Conservation (phyloP, 2,329 filamentous ascomycete species). For the Acrodontium crateriforme region DNA sequence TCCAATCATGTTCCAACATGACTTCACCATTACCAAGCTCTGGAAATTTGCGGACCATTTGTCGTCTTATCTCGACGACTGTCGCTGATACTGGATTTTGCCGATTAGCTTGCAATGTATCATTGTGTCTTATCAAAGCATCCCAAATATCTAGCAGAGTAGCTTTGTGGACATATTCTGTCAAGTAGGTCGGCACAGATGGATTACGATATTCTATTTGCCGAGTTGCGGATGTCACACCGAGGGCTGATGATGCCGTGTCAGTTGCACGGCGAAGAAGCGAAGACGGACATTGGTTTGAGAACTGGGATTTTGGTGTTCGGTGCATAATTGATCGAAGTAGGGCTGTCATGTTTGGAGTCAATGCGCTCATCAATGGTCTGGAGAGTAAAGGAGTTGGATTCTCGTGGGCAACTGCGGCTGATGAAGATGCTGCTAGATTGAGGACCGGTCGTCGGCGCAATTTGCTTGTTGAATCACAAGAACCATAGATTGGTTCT, state of each 20-base stretch:
- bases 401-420: no score
- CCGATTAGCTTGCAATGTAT: constrained; percentile 7
- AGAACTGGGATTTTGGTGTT: no score
- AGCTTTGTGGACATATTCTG: constrained; percentile 10
- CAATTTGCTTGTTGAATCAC: no score
- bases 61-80: constrained; percentile 9
- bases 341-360: no score
- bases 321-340: no score
- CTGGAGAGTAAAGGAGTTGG: no score
- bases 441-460: no score
- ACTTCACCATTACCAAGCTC: constrained; percentile 12
- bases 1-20: constrained; percentile 10
- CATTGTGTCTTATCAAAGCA: constrained; percentile 8
- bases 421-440: no score
- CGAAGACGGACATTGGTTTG: no score
- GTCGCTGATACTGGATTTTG: constrained; percentile 6
- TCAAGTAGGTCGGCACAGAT: constrained; percentile 13
- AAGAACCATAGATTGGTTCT: no score
- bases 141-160: constrained; percentile 15
- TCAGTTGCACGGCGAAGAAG: constrained; percentile 12
- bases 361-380: no score
- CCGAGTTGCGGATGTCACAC: constrained; percentile 9
- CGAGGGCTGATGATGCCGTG: constrained; percentile 7
- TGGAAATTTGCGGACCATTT: constrained; percentile 11
- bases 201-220: constrained; percentile 10